Evolutionary conservation across 768 basidiomycete species (phyloP).

Genomic region (Chalciporus piperatus): DNA sequence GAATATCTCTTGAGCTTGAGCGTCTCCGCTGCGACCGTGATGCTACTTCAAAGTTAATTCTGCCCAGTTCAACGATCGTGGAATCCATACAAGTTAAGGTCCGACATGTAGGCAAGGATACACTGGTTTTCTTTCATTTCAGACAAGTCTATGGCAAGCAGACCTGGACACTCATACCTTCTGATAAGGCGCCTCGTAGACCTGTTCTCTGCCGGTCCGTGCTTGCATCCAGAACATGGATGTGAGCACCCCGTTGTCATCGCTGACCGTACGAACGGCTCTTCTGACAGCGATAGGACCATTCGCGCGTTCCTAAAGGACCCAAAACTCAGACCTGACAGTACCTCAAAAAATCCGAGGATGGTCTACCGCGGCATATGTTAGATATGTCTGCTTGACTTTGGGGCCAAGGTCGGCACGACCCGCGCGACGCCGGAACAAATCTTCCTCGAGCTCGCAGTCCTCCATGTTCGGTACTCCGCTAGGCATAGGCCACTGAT

Average conservation of each 20-base stretch:
- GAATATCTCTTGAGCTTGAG: conserved; percentile 51
- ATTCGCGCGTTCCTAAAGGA: conserved; percentile 54
- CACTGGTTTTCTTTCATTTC: conserved; percentile 43
- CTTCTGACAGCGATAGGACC: conserved; percentile 70
- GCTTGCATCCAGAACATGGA: conserved; percentile 83
- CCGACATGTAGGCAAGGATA: conserved; percentile 77
- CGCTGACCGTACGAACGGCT: conserved; percentile 42
- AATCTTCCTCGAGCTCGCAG: conserved; percentile 57
- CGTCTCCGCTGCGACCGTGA: conserved; percentile 50
- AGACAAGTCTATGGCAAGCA: conserved; percentile 1
- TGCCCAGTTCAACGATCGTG: not conserved
- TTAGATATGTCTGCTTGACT: conserved; percentile 31
- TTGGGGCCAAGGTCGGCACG: conserved; percentile 33
- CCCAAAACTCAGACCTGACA: conserved; percentile 18
- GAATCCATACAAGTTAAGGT: conserved; percentile 65
- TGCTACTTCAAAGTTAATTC: conserved; percentile 38
- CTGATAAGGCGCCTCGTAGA: conserved; percentile 70
- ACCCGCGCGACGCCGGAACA: conserved; percentile 26
- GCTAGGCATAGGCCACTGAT: conserved; percentile 69
- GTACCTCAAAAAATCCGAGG: too few species aligned
- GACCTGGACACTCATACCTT: conserved; percentile 45
- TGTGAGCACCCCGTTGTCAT: conserved; percentile 46
- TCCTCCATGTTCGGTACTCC: conserved; percentile 53
- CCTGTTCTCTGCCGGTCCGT: conserved; percentile 49
- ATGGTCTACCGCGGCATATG: conserved; percentile 23